Evolutionary conservation across 2,329 filamentous ascomycete genomes (phyloP).

Genomic region (Cladophialophora bantiana): DNA sequence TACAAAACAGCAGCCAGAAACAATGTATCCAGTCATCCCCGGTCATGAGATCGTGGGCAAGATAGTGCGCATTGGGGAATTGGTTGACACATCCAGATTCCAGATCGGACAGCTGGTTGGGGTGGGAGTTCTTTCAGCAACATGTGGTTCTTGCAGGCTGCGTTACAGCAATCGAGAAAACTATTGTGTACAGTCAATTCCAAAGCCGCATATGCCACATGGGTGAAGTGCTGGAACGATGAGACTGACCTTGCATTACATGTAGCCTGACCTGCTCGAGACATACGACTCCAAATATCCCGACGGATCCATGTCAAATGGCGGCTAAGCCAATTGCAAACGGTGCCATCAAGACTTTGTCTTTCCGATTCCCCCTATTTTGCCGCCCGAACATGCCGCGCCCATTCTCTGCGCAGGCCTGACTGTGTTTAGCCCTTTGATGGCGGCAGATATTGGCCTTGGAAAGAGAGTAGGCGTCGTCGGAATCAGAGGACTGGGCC

Average conservation of each 20-base stretch:
- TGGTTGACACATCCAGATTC: slow-evolving; percentile 53
- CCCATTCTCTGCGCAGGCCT: slow-evolving; percentile 81
- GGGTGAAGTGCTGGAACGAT: no score
- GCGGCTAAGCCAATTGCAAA: slow-evolving; percentile 67
- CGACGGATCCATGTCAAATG: slow-evolving; percentile 70
- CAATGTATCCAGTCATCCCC: slow-evolving; percentile 57
- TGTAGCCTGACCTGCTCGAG: slow-evolving; percentile 52
- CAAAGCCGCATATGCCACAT: no score
- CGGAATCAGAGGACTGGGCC: slow-evolving; percentile 75
- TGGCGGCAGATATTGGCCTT: slow-evolving; percentile 70
- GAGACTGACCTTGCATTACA: not conserved
- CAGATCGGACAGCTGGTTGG: slow-evolving; percentile 68
- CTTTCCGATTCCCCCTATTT: slow-evolving; percentile 50
- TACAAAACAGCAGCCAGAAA: not conserved
- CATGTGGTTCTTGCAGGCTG: slow-evolving; percentile 64
- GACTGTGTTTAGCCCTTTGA: slow-evolving; percentile 74
- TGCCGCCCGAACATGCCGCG: slow-evolving; percentile 58
- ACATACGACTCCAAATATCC: slow-evolving; percentile 67
- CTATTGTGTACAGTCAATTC: slow-evolving; percentile 38
- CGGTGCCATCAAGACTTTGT: slow-evolving; percentile 55
- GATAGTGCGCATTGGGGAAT: slow-evolving; percentile 61
- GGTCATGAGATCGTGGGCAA: slow-evolving; percentile 72
- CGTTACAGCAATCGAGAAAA: slow-evolving; percentile 55
- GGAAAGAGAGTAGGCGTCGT: slow-evolving; percentile 75
- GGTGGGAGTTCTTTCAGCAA: slow-evolving; percentile 66